phyloP scores from a whole-genome alignment of 495 filamentous ascomycete genomes.

The Penicillium flavigenum region DNA sequence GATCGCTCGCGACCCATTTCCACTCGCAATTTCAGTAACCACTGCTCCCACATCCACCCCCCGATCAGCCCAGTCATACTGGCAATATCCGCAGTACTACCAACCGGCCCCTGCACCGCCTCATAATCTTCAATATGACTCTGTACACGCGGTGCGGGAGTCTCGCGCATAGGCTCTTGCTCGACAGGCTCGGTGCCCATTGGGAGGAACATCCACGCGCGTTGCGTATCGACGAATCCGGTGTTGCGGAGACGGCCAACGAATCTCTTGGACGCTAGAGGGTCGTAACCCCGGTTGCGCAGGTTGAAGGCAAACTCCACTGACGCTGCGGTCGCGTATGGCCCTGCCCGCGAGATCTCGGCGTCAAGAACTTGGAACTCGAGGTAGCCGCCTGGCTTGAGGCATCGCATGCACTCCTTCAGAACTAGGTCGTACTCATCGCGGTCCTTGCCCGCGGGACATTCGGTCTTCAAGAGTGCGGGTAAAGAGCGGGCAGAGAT shows the following conservation, averaged over 20 bases:
- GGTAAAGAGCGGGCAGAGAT: conserved; percentile 89
- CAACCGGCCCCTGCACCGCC: conserved; percentile 66
- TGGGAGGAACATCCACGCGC: conserved; percentile 87
- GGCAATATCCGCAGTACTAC: conserved; percentile 70
- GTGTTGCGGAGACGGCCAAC: conserved; percentile 68
- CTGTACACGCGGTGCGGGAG: conserved; percentile 53
- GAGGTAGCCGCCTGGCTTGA: conserved; percentile 89
- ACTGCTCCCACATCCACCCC: conserved; percentile 93
- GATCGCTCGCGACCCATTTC: conserved; percentile 72
- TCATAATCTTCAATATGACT: conserved; percentile 51
- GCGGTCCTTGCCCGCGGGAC: conserved; percentile 48
- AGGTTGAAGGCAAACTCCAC: conserved; percentile 89
- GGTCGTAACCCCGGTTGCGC: conserved; percentile 83
- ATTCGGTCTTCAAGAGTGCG: conserved; percentile 68
- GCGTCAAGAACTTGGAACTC: conserved; percentile 89
- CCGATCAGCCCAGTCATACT: conserved; percentile 78
- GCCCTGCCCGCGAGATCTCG: conserved; percentile 80
- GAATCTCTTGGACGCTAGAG: conserved; percentile 75
- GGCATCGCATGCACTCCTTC: conserved; percentile 79
- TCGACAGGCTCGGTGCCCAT: conserved; percentile 65
- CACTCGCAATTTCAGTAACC: conserved; percentile 81
- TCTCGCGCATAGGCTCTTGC: conserved; percentile 45
- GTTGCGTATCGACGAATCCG: conserved; percentile 76
- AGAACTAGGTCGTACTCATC: conserved; percentile 91
- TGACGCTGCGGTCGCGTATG: conserved; percentile 70